Conservation (phyloP, 2,329 filamentous ascomycete genomes). For the Ciborinia camelliae region DNA sequence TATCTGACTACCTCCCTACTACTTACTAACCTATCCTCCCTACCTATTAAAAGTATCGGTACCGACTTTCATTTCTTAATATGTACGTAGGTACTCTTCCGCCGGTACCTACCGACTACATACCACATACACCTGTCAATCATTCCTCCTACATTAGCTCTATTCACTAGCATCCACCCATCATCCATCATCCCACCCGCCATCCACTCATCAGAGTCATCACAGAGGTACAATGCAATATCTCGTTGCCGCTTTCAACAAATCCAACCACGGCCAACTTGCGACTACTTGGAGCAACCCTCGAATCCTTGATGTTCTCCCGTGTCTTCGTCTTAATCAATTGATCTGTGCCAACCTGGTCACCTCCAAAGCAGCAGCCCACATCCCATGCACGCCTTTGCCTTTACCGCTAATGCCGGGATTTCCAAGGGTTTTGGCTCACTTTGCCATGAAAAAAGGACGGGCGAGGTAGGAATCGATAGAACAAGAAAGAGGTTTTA, state of each 20-base stretch:
- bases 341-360: slow-evolving; percentile 19
- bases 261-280: background rate
- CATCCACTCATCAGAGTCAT: too few relatives aligned
- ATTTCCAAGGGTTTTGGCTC: slow-evolving; percentile 7
- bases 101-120: background rate
- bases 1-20: too few relatives aligned
- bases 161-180: background rate
- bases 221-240: background rate
- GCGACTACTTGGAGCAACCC: background rate
- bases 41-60: too few relatives aligned
- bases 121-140: too few relatives aligned
- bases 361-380: slow-evolving; percentile 13
- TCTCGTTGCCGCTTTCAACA: background rate
- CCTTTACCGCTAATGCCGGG: slow-evolving; percentile 7
- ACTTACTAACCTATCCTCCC: too few relatives aligned
- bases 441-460: background rate
- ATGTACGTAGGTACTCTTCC: too few relatives aligned
- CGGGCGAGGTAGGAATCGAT: background rate
- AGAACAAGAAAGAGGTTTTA: slow-evolving; percentile 4
- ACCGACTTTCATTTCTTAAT: too few relatives aligned
- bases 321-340: background rate
- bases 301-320: background rate
- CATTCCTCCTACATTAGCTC: background rate
- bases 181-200: background rate
- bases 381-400: slow-evolving; percentile 7